Conservation (phyloP, 83 land plant genomes). For the Larix sibirica region DNA sequence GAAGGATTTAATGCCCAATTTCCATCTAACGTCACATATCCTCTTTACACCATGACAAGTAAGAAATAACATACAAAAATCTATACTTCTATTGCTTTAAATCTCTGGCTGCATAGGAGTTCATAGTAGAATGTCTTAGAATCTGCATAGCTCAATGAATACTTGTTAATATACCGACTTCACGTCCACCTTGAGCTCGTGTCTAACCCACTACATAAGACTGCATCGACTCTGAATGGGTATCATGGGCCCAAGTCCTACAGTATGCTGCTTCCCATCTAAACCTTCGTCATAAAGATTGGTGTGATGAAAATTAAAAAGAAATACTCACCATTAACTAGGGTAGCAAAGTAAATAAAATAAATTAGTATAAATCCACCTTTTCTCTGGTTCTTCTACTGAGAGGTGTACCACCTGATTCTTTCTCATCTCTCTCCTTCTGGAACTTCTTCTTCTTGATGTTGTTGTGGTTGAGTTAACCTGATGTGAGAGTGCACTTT, state of each 20-base stretch:
- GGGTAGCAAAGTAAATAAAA: too few relatives aligned
- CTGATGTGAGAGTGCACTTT: too few relatives aligned
- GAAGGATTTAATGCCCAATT: background rate
- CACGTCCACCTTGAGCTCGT: slow-evolving; percentile 80
- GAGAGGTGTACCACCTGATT: too few relatives aligned
- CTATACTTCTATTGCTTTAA: background rate
- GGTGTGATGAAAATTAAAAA: slow-evolving; percentile 11
- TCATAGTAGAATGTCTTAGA: background rate
- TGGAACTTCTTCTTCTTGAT: too few relatives aligned
- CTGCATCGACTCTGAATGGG: slow-evolving; percentile 83
- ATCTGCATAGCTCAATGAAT: background rate
- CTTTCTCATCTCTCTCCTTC: too few relatives aligned
- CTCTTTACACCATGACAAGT: background rate
- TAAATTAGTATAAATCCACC: too few relatives aligned
- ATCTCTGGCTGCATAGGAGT: background rate
- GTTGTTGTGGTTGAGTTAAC: too few relatives aligned
- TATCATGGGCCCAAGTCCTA: slow-evolving; percentile 83
- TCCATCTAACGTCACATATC: background rate
- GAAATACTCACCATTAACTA: too few relatives aligned
- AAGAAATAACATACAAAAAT: background rate
- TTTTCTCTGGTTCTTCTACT: too few relatives aligned
- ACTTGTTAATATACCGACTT: slow-evolving; percentile 51
- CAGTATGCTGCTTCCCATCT: slow-evolving; percentile 48
- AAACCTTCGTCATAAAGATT: slow-evolving; percentile 64
- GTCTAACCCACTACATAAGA: slow-evolving; percentile 88